These are phyloP conservation scores for Olyra latifolia DNA, from an alignment of 176 grass and related monocot species.

Conservation along the genomic window DNA sequence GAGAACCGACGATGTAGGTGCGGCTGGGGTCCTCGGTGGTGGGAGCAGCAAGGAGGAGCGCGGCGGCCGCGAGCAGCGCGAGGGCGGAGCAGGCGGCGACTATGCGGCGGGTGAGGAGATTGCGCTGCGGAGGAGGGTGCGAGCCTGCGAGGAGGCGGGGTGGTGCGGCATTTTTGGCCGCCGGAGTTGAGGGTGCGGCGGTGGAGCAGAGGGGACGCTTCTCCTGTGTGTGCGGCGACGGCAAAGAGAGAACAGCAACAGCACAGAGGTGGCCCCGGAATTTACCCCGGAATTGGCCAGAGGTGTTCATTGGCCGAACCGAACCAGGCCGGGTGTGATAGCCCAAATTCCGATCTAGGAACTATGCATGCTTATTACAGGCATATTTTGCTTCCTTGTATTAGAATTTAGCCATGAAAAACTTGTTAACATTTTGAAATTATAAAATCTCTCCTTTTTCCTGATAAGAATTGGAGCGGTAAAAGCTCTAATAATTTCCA, in stretches of 20 bases:
- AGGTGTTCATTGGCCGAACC: no score
- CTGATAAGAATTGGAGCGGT: no score
- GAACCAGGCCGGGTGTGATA: no score
- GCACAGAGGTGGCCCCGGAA: neutral
- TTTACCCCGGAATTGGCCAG: constrained; percentile 29
- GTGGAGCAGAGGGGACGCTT: neutral
- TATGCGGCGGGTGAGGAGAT: constrained; percentile 30
- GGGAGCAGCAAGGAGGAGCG: constrained; percentile 32
- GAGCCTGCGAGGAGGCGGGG: neutral
- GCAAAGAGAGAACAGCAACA: neutral
- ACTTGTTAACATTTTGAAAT: no score
- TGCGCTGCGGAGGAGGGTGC: neutral
- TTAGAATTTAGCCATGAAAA: no score
- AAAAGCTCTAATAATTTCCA: no score
- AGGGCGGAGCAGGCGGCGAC: constrained; percentile 34
- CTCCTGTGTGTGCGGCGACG: neutral
- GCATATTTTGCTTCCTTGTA: no score
- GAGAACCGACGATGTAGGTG: neutral
- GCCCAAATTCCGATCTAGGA: no score
- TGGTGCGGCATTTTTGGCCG: constrained; percentile 39
- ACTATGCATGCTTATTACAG: no score
- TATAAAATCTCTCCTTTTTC: no score
- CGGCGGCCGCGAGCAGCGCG: constrained; percentile 33
- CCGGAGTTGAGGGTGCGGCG: neutral
- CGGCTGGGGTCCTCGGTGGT: constrained; percentile 28